A percentile compares a stretch with the other conserved stretches of the same genome.
Evolutionary conservation across 805 yeast species (phyloP).

Genomic region (Candida nonsorbophila): DNA sequence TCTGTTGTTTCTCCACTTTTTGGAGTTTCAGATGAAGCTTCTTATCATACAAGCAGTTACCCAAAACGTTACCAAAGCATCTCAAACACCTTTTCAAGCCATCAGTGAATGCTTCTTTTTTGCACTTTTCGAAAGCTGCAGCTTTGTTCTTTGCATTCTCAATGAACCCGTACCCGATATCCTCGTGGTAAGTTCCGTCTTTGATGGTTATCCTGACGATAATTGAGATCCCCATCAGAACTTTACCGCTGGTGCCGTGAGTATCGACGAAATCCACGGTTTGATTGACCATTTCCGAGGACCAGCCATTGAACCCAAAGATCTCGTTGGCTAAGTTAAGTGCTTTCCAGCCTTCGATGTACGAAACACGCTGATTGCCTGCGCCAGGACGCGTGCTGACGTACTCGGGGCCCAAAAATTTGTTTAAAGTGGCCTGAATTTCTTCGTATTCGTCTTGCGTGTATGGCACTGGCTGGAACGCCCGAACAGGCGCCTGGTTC

Average conservation of each 20-base stretch:
- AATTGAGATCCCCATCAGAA: conserved; percentile 64
- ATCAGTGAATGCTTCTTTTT: conserved; percentile 81
- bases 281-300: conserved; percentile 59
- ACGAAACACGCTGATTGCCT: conserved; percentile 63
- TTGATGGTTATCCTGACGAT: conserved; percentile 65
- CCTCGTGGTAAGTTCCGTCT: conserved; percentile 81
- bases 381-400: conserved; percentile 74
- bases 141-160: conserved; percentile 68
- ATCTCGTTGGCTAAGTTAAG: conserved; percentile 74
- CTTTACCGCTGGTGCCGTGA: conserved; percentile 45
- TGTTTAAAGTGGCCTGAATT: conserved; percentile 28
- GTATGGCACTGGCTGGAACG: conserved; percentile 21
- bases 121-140: conserved; percentile 74
- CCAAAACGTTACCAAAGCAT: conserved; percentile 74
- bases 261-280: conserved; percentile 71
- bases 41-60: conserved; percentile 80
- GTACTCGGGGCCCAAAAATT: conserved; percentile 67
- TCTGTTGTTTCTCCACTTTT: conserved; percentile 19
- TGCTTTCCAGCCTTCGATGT: conserved; percentile 82
- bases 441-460: conserved; percentile 25
- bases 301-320: conserved; percentile 84
- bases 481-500: too few species aligned
- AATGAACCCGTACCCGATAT: conserved; percentile 68
- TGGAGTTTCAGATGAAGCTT: conserved; percentile 51
- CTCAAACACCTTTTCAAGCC: conserved; percentile 75